These are phyloP conservation scores for Collybia mongolica DNA, from an alignment of 768 basidiomycete species.

Conservation along the genomic window DNA sequence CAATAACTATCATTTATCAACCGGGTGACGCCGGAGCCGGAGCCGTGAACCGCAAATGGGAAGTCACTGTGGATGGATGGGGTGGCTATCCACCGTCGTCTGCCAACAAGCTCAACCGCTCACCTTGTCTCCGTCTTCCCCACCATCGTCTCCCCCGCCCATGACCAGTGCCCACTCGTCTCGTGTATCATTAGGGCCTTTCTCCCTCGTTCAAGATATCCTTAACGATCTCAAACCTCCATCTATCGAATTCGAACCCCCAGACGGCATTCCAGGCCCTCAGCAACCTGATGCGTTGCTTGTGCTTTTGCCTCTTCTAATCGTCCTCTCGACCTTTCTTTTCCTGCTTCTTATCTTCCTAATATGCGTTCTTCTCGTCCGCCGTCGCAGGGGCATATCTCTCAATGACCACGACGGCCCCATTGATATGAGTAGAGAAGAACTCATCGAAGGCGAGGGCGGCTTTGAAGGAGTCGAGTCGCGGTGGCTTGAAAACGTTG, in stretches of 20 bases:
- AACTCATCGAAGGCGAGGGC: conserved; percentile 87
- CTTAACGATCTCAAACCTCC: not conserved
- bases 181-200: not conserved
- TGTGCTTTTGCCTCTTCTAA: conserved; percentile 90
- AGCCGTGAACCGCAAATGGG: no score
- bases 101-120: not conserved
- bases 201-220: conserved; percentile 1
- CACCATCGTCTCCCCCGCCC: conserved; percentile 8
- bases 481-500: conserved; percentile 87
- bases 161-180: conserved; percentile 2
- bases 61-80: no score
- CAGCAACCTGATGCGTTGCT: conserved; percentile 65
- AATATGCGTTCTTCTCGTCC: conserved; percentile 82
- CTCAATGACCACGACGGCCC: conserved; percentile 89
- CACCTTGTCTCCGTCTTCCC: not conserved
- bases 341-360: conserved; percentile 92
- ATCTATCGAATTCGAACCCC: conserved; percentile 19
- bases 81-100: not conserved
- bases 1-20: no score
- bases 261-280: conserved; percentile 20
- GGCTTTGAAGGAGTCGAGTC: conserved; percentile 91
- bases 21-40: conserved; percentile 8
- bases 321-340: conserved; percentile 90
- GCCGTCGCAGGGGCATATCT: conserved; percentile 72
- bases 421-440: conserved; percentile 89